phyloP scores from a whole-genome alignment of 768 basidiomycete species.

The Lactarius hengduanensis region DNA sequence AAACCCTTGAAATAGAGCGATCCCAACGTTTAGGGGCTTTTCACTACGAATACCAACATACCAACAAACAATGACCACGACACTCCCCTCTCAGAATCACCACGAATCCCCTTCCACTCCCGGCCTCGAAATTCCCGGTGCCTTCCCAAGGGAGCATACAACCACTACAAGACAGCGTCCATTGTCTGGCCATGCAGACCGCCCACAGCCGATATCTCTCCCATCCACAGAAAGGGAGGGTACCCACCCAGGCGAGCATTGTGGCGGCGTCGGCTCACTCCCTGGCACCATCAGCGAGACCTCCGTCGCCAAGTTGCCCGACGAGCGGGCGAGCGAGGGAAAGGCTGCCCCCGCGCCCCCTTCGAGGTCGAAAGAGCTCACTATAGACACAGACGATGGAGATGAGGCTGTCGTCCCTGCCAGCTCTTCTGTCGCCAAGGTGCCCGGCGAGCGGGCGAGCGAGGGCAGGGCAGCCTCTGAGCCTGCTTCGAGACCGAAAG shows the following conservation, averaged over 20 bases:
- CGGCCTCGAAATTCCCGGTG: slow-evolving; percentile 16
- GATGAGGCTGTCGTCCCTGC: slow-evolving; percentile 28
- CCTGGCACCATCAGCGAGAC: slow-evolving; percentile 47
- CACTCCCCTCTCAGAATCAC: slow-evolving; percentile 9
- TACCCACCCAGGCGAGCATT: slow-evolving; percentile 35
- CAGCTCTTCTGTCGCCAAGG: slow-evolving; percentile 43
- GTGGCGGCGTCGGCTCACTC: slow-evolving; percentile 48
- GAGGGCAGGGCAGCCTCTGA: neutral
- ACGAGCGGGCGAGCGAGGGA: slow-evolving; percentile 38
- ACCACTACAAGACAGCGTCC: slow-evolving; percentile 4
- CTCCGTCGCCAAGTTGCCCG: slow-evolving; percentile 49
- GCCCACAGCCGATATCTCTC: slow-evolving; percentile 31
- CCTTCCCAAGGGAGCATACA: slow-evolving; percentile 18
- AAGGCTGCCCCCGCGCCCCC: neutral
- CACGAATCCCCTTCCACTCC: slow-evolving; percentile 17
- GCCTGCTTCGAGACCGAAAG: neutral
- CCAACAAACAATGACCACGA: slow-evolving; percentile 21
- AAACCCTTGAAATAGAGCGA: slow-evolving; percentile 21
- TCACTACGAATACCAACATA: neutral
- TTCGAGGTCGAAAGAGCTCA: neutral
- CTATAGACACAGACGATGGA: neutral
- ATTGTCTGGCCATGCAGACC: neutral
- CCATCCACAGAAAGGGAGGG: slow-evolving; percentile 40
- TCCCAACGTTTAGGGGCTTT: slow-evolving; percentile 15
- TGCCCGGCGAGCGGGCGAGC: slow-evolving; percentile 44